Base-by-base conservation (phyloP, 495 filamentous ascomycete species). In the Daldinia grandis region DNA sequence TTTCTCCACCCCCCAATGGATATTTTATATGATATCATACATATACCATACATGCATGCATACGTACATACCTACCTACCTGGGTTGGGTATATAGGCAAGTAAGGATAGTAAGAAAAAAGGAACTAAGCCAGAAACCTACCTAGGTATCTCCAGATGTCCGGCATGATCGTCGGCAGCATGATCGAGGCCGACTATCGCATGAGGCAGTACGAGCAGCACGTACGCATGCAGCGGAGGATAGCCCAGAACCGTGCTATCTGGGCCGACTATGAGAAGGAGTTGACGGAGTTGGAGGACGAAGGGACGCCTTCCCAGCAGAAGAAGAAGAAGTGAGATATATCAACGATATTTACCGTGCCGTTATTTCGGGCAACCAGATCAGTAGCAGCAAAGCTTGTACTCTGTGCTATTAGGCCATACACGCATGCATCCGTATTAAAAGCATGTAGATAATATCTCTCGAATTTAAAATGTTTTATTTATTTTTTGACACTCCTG, bases 131-230 rank as follows among this genome's bases (percentile, higher is more conserved):
- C 25, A 1, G 9, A 24, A n/a, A n/a, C n/a, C n/a, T n/a, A n/a
- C n/a, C 6, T 72, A 91, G 88, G 55, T 96, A 93, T 72, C 80
- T 97, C 28, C 93, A 97, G 76, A 92, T 97, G 82, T 92, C 91
- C 21, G 88, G 86, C 59, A 96, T 97, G 93, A 93, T 92, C 14
- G 70, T 95, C 35, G 94, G 94, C 8, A 88, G 90, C 55, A 93
- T 91, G 84, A 84, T 97, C 35, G 93, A 93, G 84, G 93, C 93
- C 0, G 94, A 97, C 80, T 82, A 83, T 61, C 82, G 91, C 47
- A 83, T 96, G 54, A 86, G 89, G 30, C 85, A 89, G 35, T 95
- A 93, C 72, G 83, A 90, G 82, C 78, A 83, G 69, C 74, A 79
- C 40, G 76, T 90, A 62, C 86, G 93, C 73, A 85, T 90, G 72